Percentiles rank a stretch among this genome's conserved stretches.
These are phyloP conservation scores for Mimosa pudica DNA, from an alignment of 306 rosid genomes.

Conservation along the genomic window DNA sequence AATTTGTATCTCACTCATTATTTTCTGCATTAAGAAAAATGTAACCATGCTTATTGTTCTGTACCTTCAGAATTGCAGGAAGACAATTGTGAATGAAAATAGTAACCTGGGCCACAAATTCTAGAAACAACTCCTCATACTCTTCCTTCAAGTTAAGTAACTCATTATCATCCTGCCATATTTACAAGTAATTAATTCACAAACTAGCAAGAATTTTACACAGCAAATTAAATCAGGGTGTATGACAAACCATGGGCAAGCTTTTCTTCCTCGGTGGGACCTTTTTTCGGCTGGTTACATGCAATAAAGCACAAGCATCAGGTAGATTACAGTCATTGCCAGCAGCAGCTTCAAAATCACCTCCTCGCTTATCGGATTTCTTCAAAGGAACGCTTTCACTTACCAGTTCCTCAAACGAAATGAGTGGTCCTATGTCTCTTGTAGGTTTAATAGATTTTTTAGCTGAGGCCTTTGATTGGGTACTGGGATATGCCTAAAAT, in stretches of 20 bases:
- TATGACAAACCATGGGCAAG: conserved; percentile 57
- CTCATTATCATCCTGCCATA: conserved; percentile 69
- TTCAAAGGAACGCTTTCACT: conserved; percentile 48
- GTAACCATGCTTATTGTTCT: conserved; percentile 5
- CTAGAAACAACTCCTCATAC: conserved; percentile 69
- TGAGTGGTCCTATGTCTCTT: conserved; percentile 70
- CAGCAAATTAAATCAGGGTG: conserved; percentile 31
- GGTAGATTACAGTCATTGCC: conserved; percentile 54
- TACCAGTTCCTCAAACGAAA: conserved; percentile 74
- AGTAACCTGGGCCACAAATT: conserved; percentile 72
- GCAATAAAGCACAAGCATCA: conserved; percentile 68
- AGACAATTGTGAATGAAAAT: conserved; percentile 30
- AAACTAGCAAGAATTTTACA: conserved; percentile 28
- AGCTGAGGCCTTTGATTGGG: conserved; percentile 56
- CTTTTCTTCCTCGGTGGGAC: conserved; percentile 60
- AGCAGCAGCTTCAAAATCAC: conserved; percentile 38
- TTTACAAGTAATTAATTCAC: conserved; percentile 32
- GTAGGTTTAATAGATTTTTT: conserved; percentile 44
- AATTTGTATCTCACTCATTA: conserved; percentile 63
- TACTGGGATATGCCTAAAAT: conserved; percentile 52
- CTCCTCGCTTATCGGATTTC: conserved; percentile 49
- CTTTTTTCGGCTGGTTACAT: conserved; percentile 83
- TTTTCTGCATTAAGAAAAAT: conserved; percentile 60
- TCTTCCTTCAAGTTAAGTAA: conserved; percentile 57
- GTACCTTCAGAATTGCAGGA: conserved; percentile 12